A percentile compares a stretch with the other conserved stretches of the same genome.
phyloP scores from a whole-genome alignment of 108 stramenopile genomes.

The Conticribra guillardii region DNA sequence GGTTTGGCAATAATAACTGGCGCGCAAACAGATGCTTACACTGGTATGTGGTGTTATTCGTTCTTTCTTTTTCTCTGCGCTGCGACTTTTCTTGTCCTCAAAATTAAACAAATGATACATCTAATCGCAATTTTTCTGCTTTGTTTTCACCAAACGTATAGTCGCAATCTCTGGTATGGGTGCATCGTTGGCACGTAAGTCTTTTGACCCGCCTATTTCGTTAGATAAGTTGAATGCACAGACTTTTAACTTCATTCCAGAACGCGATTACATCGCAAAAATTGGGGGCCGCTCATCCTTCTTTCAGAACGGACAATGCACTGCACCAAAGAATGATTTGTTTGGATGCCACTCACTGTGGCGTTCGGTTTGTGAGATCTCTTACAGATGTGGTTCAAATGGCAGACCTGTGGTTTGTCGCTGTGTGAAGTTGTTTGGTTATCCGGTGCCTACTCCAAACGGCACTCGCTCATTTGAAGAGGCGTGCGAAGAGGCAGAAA shows the following conservation, averaged over 20 bases:
- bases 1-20: slow-evolving; percentile 85
- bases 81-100: no score
- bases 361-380: slow-evolving; percentile 53
- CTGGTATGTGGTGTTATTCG: slow-evolving; percentile 14
- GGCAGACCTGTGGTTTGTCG: slow-evolving; percentile 41
- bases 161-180: slow-evolving; percentile 80
- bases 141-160: neutral
- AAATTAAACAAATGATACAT: no score
- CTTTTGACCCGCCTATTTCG: slow-evolving; percentile 68
- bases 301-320: slow-evolving; percentile 49
- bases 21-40: slow-evolving; percentile 67
- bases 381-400: slow-evolving; percentile 47
- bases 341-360: slow-evolving; percentile 58
- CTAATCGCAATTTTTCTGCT: neutral
- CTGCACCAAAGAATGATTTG: slow-evolving; percentile 46
- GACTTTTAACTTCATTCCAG: slow-evolving; percentile 85
- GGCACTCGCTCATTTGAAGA: slow-evolving; percentile 39
- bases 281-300: slow-evolving; percentile 59
- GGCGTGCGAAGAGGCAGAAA: slow-evolving; percentile 35
- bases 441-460: slow-evolving; percentile 47
- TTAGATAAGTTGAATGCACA: slow-evolving; percentile 58
- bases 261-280: slow-evolving; percentile 72
- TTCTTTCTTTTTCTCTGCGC: no score
- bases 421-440: slow-evolving; percentile 43
- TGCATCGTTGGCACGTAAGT: slow-evolving; percentile 58